Percentiles rank a stretch among this genome's conserved stretches.
phyloP scores from a whole-genome alignment of 805 yeast species.

The Danielia reshetovae region DNA sequence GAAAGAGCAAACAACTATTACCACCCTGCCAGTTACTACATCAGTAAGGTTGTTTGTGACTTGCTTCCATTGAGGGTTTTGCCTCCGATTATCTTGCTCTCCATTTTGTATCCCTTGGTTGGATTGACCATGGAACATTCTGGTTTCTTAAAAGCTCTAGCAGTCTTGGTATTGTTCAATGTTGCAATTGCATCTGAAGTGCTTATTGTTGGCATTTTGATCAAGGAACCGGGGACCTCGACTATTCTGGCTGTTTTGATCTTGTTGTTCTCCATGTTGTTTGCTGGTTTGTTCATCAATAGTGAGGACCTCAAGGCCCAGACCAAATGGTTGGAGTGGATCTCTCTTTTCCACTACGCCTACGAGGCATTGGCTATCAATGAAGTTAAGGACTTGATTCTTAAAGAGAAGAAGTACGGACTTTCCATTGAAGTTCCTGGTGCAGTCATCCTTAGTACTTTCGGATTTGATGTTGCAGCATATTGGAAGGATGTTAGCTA shows the following conservation, averaged over 20 bases:
- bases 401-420: slow-evolving; percentile 88
- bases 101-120: slow-evolving; percentile 84
- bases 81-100: slow-evolving; percentile 82
- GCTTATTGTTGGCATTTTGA: slow-evolving; percentile 79
- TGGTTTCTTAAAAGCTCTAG: slow-evolving; percentile 66
- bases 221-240: slow-evolving; percentile 89
- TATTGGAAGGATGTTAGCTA: slow-evolving; percentile 62
- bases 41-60: slow-evolving; percentile 84
- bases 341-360: slow-evolving; percentile 92
- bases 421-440: slow-evolving; percentile 95
- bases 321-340: slow-evolving; percentile 71
- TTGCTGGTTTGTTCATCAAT: slow-evolving; percentile 92
- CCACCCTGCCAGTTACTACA: slow-evolving; percentile 78
- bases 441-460: slow-evolving; percentile 91
- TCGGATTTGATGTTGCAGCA: slow-evolving; percentile 86
- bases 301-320: slow-evolving; percentile 55
- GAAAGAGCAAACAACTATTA: slow-evolving; percentile 95
- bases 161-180: slow-evolving; percentile 77
- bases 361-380: slow-evolving; percentile 90
- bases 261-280: slow-evolving; percentile 76
- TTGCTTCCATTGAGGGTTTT: slow-evolving; percentile 85
- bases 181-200: slow-evolving; percentile 82
- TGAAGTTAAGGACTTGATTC: slow-evolving; percentile 81
- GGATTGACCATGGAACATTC: slow-evolving; percentile 78
- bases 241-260: slow-evolving; percentile 83